Evolutionary conservation across 306 rosid genomes (phyloP).

Genomic region (Castanea sativa): DNA sequence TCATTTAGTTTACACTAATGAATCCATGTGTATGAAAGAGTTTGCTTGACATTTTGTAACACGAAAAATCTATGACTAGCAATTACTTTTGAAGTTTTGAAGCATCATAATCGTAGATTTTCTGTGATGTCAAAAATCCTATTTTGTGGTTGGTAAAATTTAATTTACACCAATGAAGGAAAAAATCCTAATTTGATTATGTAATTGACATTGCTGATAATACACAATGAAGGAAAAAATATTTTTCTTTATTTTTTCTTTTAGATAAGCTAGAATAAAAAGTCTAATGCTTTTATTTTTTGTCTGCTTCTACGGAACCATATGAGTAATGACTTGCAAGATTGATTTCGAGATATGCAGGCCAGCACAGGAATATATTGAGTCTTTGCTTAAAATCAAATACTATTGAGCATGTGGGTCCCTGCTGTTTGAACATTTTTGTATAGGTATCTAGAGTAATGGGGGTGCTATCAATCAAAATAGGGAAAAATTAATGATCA

Average conservation of each 20-base stretch:
- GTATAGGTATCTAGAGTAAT: not conserved
- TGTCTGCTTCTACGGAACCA: not conserved
- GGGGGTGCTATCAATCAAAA: not conserved
- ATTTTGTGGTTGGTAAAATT: not conserved
- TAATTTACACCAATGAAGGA: not conserved
- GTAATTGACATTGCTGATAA: not conserved
- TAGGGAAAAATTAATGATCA: not conserved
- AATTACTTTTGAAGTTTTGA: not conserved
- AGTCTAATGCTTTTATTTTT: not conserved
- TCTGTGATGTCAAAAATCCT: not conserved
- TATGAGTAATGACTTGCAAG: not conserved
- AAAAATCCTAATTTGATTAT: not conserved
- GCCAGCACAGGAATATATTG: not conserved
- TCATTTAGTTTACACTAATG: not conserved
- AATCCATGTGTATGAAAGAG: not conserved
- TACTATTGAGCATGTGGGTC: not conserved
- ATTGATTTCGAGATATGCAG: not conserved
- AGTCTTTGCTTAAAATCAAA: not conserved
- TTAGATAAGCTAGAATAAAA: not conserved
- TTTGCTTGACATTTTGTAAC: not conserved
- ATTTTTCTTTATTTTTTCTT: not conserved
- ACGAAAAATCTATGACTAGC: not conserved
- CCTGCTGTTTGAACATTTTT: not conserved
- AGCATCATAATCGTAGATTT: not conserved
- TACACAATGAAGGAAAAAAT: not conserved